phyloP scores from a whole-genome alignment of 345 rosid species.

The Bruguiera sexangula region DNA sequence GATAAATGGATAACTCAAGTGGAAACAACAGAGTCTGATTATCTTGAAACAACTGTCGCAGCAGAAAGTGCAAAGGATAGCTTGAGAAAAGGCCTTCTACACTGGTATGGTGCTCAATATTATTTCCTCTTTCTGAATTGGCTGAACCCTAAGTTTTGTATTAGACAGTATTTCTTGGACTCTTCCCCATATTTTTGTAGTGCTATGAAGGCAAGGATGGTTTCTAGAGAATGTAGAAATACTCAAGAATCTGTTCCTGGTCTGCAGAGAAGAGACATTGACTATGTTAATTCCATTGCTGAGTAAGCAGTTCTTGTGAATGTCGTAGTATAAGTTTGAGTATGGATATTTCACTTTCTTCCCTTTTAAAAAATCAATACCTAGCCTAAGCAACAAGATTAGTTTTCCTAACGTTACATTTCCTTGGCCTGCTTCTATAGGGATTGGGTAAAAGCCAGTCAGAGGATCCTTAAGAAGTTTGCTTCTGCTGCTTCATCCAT shows the following conservation, averaged over 20 bases:
- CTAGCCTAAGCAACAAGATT: too few species aligned
- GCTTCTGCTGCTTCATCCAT: background rate
- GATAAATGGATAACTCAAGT: background rate
- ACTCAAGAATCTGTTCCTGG: background rate
- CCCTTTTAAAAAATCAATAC: too few species aligned
- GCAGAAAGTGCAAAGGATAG: background rate
- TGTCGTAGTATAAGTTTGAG: too few species aligned
- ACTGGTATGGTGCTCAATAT: background rate
- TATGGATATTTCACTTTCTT: too few species aligned
- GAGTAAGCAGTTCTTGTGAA: background rate
- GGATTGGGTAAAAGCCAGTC: slow-evolving; percentile 4
- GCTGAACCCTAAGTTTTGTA: too few species aligned
- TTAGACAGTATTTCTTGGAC: background rate
- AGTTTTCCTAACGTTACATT: background rate
- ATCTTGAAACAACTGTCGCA: background rate
- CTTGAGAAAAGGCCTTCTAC: background rate
- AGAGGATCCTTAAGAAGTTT: background rate
- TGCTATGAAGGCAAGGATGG: background rate
- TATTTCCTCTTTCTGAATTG: background rate
- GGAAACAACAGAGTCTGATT: background rate
- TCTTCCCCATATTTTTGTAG: background rate
- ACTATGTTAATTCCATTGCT: background rate
- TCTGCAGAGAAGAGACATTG: background rate
- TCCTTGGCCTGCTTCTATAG: background rate
- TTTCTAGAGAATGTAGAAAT: background rate